A percentile compares a stretch with the other conserved stretches of the same genome.
Evolutionary conservation across 176 grass and related monocot species (phyloP).

Genomic region (Olyra latifolia): DNA sequence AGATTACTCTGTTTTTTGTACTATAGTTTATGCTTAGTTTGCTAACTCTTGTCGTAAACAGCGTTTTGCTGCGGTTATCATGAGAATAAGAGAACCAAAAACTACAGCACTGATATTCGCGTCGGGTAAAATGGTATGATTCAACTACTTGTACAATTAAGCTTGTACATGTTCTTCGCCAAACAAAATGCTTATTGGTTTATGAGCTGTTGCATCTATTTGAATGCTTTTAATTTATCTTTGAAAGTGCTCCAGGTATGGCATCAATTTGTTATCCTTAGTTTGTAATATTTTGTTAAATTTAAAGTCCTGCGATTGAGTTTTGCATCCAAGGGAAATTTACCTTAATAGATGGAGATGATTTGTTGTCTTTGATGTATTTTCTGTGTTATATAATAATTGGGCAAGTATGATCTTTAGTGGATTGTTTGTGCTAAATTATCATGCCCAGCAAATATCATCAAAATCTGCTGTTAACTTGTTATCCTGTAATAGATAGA

Average conservation of each 20-base stretch:
- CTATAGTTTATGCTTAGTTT: conserved; percentile 2
- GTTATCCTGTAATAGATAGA: background rate
- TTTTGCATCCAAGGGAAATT: background rate
- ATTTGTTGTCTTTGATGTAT: background rate
- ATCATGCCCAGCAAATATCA: background rate
- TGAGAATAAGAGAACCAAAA: conserved; percentile 99
- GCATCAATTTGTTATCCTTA: background rate
- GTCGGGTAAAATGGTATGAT: conserved; percentile 94
- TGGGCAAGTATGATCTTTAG: background rate
- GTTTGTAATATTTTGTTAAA: background rate
- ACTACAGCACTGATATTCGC: conserved; percentile 98
- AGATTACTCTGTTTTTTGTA: background rate
- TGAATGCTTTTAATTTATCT: conserved; percentile 3
- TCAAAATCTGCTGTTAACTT: background rate
- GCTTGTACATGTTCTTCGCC: background rate
- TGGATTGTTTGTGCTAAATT: background rate
- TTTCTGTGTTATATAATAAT: background rate
- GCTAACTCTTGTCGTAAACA: conserved; percentile 36
- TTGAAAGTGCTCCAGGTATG: background rate
- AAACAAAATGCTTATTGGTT: background rate
- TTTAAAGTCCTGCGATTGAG: background rate
- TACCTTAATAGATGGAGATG: background rate
- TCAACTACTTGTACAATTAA: background rate
- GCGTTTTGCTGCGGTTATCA: conserved; percentile 99
- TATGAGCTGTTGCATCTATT: background rate